phyloP scores from a whole-genome alignment of 345 rosid genomes.

The Geranium rotundifolium region DNA sequence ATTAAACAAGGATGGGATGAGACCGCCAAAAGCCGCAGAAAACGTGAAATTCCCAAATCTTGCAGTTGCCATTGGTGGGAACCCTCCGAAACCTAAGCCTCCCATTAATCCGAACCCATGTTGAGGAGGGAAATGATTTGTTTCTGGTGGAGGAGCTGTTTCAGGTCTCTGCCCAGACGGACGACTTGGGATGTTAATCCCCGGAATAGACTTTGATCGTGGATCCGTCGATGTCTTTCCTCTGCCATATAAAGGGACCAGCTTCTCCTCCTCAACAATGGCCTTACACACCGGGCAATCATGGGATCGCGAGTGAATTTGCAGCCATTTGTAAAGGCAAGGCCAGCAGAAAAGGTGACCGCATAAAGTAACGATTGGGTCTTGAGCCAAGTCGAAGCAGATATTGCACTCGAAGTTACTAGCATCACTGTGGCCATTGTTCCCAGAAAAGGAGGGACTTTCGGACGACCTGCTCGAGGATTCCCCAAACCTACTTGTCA shows the following conservation, averaged over 20 bases:
- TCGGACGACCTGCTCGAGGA: too few species aligned
- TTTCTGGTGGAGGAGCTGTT: constrained; percentile 81
- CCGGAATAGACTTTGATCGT: constrained; percentile 74
- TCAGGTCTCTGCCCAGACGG: constrained; percentile 97
- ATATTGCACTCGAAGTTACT: constrained; percentile 58
- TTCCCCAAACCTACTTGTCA: too few species aligned
- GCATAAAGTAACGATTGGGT: constrained; percentile 80
- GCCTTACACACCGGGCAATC: constrained; percentile 99
- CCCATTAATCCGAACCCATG: constrained; percentile 76
- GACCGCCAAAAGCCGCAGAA: constrained; percentile 80
- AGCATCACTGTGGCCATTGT: too few species aligned
- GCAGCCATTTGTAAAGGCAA: constrained; percentile 85
- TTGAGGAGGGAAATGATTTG: constrained; percentile 47
- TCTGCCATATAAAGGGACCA: constrained; percentile 96
- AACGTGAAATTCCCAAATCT: constrained; percentile 77
- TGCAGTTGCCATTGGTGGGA: constrained; percentile 62
- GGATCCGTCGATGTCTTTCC: constrained; percentile 82
- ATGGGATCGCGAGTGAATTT: constrained; percentile 46
- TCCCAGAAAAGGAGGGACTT: too few species aligned
- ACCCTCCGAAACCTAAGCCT: constrained; percentile 58
- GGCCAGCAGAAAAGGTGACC: constrained; percentile 98
- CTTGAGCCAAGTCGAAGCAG: constrained; percentile 67
- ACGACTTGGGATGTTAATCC: constrained; percentile 20
- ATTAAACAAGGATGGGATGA: constrained; percentile 72
- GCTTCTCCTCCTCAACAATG: constrained; percentile 61